phyloP scores from a whole-genome alignment of 805 yeast genomes.

The Saccharomycopsis sp. region DNA sequence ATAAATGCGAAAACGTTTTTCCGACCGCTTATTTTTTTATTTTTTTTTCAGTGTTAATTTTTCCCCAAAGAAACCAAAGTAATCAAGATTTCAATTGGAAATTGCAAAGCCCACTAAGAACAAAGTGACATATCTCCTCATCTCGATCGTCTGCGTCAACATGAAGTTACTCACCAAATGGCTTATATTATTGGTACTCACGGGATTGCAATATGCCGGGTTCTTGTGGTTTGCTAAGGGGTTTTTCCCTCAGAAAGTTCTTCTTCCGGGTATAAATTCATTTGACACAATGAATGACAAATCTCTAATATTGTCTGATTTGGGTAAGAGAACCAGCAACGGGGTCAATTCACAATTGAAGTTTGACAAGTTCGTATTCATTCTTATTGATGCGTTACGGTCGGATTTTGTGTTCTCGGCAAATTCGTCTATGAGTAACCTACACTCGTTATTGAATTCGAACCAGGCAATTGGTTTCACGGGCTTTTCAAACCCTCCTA shows the following conservation, averaged over 20 bases:
- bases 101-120: not conserved
- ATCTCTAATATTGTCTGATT: constrained; percentile 14
- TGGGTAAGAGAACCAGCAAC: constrained; percentile 11
- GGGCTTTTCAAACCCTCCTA: constrained; percentile 90
- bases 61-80: no score
- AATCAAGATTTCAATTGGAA: no score
- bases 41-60: no score
- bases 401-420: constrained; percentile 76
- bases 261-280: constrained; percentile 53
- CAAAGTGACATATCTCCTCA: not conserved
- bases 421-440: constrained; percentile 55
- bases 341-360: constrained; percentile 30
- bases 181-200: constrained; percentile 6
- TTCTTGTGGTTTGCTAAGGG: constrained; percentile 67
- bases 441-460: constrained; percentile 55
- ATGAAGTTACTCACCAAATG: constrained; percentile 11
- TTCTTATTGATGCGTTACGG: constrained; percentile 91
- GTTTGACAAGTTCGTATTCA: constrained; percentile 64
- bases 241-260: constrained; percentile 85
- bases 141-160: not conserved
- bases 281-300: constrained; percentile 25
- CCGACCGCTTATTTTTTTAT: no score
- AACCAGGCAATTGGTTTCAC: constrained; percentile 85
- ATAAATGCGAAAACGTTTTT: no score
- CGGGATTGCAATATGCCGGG: constrained; percentile 42